Conservation (phyloP, 441 rosid species). For the Corymbia calophylla region DNA sequence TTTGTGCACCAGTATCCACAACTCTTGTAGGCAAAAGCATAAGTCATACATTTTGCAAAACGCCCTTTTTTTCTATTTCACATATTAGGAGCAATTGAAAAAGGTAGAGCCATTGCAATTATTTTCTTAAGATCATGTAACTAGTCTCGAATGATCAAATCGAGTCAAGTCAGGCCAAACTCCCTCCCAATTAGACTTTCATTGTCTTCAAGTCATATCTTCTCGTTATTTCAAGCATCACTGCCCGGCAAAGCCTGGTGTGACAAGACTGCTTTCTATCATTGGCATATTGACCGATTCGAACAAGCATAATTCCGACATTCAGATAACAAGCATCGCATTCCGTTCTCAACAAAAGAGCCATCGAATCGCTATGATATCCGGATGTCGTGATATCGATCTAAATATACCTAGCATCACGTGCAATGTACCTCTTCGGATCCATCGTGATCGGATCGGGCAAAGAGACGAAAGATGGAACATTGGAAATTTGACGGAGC, state of each 20-base stretch:
- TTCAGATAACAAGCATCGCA: rapidly evolving
- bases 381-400: background rate
- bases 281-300: background rate
- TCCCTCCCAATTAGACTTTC: rapidly evolving
- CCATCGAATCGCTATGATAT: background rate
- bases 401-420: background rate
- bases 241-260: background rate
- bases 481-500: background rate
- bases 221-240: background rate
- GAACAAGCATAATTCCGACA: background rate
- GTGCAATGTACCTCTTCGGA: background rate
- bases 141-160: background rate
- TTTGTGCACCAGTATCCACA: background rate
- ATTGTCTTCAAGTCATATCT: background rate
- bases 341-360: rapidly evolving
- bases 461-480: background rate
- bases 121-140: background rate
- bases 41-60: background rate
- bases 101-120: background rate
- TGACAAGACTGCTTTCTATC: background rate
- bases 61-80: background rate
- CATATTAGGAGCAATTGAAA: background rate
- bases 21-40: background rate
- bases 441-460: background rate
- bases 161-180: rapidly evolving